Evolutionary conservation across 169 alveolate genomes (phyloP).

Genomic region (Miamiensis avidus): DNA sequence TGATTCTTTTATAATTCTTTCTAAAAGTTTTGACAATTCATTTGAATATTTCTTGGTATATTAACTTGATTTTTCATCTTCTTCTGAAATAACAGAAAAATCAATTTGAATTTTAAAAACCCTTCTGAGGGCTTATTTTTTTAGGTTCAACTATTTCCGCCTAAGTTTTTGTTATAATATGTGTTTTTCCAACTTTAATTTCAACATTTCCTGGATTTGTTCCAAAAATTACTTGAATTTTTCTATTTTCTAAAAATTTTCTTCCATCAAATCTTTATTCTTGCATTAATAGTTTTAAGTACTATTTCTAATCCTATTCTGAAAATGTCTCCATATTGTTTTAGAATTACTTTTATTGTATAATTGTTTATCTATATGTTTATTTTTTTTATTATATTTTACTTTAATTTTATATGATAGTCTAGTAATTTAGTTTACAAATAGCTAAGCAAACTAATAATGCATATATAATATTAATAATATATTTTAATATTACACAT

Average conservation of each 20-base stretch:
- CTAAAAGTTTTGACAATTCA: slow-evolving; percentile 44
- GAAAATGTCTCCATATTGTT: slow-evolving; percentile 3
- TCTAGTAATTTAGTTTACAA: too few species aligned
- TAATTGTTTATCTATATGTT: too few species aligned
- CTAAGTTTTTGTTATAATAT: slow-evolving; percentile 30
- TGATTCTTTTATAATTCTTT: slow-evolving; percentile 43
- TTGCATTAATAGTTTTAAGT: not conserved
- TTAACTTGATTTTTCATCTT: not conserved
- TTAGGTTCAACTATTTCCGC: slow-evolving; percentile 37
- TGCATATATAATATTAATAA: too few species aligned
- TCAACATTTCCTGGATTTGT: slow-evolving; percentile 38
- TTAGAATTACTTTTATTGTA: too few species aligned
- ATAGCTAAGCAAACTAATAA: too few species aligned
- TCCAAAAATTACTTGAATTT: slow-evolving; percentile 32
- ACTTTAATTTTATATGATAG: too few species aligned
- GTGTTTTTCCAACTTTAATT: slow-evolving; percentile 36
- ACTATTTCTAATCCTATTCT: slow-evolving; percentile 21
- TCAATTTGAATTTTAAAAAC: slow-evolving; percentile 37
- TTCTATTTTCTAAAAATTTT: slow-evolving; percentile 34
- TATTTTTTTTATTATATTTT: too few species aligned
- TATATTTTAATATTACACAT: too few species aligned
- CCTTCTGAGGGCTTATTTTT: slow-evolving; percentile 36
- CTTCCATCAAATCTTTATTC: slow-evolving; percentile 47
- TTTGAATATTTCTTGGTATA: slow-evolving; percentile 24
- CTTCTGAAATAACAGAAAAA: slow-evolving; percentile 33